Evolutionary conservation across 805 yeast species (phyloP).

Genomic region (Schizosaccharomyces lindneri): DNA sequence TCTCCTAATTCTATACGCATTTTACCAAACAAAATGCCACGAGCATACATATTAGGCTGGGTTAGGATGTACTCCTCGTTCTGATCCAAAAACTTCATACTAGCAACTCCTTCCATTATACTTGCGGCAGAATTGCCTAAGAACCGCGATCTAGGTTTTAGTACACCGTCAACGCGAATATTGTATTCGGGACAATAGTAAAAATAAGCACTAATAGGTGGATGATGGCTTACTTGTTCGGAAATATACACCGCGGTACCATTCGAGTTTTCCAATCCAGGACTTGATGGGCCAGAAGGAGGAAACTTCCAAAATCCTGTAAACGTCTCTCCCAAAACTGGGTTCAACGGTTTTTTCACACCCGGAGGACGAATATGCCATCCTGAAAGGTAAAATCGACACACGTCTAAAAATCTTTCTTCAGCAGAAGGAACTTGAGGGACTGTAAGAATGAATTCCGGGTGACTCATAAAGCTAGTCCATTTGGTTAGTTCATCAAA

Average conservation of each 20-base stretch:
- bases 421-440: slow-evolving; percentile 31
- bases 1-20: slow-evolving; percentile 83
- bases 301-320: slow-evolving; percentile 82
- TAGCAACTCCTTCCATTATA: slow-evolving; percentile 78
- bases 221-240: slow-evolving; percentile 94
- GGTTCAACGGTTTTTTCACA: slow-evolving; percentile 88
- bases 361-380: slow-evolving; percentile 74
- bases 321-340: slow-evolving; percentile 77
- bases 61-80: slow-evolving; percentile 57
- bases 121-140: slow-evolving; percentile 93
- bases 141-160: slow-evolving; percentile 68
- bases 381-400: slow-evolving; percentile 40
- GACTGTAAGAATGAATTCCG: slow-evolving; percentile 49
- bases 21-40: slow-evolving; percentile 80
- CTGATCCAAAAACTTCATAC: slow-evolving; percentile 32
- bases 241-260: slow-evolving; percentile 54
- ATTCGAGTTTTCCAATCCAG: background rate
- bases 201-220: slow-evolving; percentile 90
- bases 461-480: slow-evolving; percentile 25
- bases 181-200: slow-evolving; percentile 58
- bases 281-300: slow-evolving; percentile 17
- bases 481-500: background rate
- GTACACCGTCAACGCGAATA: slow-evolving; percentile 71
- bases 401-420: slow-evolving; percentile 45
- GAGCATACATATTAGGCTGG: slow-evolving; percentile 90